Evolutionary conservation across 208 protist genomes (phyloP).

Genomic region (Strigomonas culicis): DNA sequence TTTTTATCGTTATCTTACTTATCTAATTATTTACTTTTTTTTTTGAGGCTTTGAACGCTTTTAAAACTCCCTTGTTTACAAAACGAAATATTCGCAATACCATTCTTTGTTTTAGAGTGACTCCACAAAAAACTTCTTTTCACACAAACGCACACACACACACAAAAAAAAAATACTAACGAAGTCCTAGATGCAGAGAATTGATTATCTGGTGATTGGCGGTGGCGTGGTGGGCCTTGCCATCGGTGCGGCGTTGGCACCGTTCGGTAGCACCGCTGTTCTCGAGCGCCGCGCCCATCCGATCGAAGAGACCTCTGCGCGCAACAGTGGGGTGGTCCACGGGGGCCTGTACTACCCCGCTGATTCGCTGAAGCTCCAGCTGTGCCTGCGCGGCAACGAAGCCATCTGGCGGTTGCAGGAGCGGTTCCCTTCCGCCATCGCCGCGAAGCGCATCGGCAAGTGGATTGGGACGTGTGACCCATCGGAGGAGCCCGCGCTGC

Average conservation of each 20-base stretch:
- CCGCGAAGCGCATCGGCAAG: conserved; percentile 29
- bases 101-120: background rate
- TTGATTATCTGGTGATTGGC: conserved; percentile 26
- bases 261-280: conserved; percentile 30
- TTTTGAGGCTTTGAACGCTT: background rate
- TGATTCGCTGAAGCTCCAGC: conserved; percentile 32
- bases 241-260: conserved; percentile 27
- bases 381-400: conserved; percentile 34
- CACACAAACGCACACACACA: background rate
- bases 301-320: conserved; percentile 36
- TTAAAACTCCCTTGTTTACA: background rate
- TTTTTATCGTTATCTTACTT: background rate
- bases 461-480: conserved; percentile 38
- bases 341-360: conserved; percentile 48
- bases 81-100: background rate
- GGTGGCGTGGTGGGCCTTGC: conserved; percentile 41
- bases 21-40: background rate
- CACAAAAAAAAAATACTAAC: background rate
- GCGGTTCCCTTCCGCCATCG: conserved; percentile 17
- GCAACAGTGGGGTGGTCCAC: conserved; percentile 52
- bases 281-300: conserved; percentile 23
- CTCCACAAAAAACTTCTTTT: background rate
- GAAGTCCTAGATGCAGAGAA: conserved; percentile 13
- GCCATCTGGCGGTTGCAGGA: conserved; percentile 39
- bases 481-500: conserved; percentile 15